phyloP scores from a whole-genome alignment of 1,284 basidiomycete genomes.

The Irpex rosettiformis region DNA sequence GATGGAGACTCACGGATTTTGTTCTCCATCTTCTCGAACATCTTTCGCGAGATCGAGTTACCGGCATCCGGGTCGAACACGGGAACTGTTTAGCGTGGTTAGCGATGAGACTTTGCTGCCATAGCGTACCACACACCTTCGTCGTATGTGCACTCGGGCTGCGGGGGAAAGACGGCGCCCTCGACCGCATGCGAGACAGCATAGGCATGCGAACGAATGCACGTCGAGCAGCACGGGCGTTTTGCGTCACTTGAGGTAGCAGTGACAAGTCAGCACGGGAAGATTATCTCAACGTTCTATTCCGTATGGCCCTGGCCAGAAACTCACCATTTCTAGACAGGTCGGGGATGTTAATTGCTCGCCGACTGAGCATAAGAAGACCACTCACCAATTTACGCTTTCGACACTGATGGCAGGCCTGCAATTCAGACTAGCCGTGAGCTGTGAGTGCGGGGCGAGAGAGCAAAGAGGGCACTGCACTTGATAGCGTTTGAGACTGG shows the following conservation, averaged over 20 bases:
- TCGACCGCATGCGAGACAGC: constrained; percentile 54
- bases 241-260: constrained; percentile 34
- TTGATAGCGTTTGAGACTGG: constrained; percentile 20
- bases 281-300: not conserved
- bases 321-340: constrained; percentile 31
- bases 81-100: constrained; percentile 3
- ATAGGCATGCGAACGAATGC: constrained; percentile 63
- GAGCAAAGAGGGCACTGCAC: constrained; percentile 4
- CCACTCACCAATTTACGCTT: constrained; percentile 64
- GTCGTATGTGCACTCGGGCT: constrained; percentile 68
- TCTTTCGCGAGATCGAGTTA: constrained; percentile 13
- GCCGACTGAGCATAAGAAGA: not conserved
- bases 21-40: constrained; percentile 16
- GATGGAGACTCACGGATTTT: constrained; percentile 8
- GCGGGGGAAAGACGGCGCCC: constrained; percentile 44
- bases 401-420: constrained; percentile 55
- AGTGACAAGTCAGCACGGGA: not conserved
- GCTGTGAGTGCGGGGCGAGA: constrained; percentile 1
- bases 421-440: not conserved
- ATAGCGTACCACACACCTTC: constrained; percentile 38
- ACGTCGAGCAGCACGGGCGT: constrained; percentile 60
- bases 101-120: not conserved
- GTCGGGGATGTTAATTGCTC: not conserved
- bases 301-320: not conserved
- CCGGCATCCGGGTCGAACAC: constrained; percentile 14